Conservation (phyloP, 768 basidiomycete species). For the Lepiota brunneoincarnata region DNA sequence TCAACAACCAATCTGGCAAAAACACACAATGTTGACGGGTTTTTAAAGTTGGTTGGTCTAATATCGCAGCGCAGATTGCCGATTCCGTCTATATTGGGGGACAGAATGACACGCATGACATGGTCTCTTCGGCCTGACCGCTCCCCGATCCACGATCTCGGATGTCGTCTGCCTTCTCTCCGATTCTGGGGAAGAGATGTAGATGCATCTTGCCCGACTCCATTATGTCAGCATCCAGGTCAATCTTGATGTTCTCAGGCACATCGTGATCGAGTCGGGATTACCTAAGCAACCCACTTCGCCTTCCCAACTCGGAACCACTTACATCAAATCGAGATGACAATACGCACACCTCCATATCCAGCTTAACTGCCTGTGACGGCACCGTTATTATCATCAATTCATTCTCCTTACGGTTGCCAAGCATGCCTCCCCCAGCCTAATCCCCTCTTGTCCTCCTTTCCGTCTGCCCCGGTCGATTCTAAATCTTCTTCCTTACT, state of each 20-base stretch:
- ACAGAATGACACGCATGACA: slow-evolving; percentile 14
- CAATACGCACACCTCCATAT: slow-evolving; percentile 1
- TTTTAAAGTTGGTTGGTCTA: slow-evolving; percentile 12
- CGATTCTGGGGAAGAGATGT: slow-evolving; percentile 35
- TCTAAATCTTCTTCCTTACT: background rate
- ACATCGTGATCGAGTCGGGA: slow-evolving; percentile 17
- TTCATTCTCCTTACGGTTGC: slow-evolving; percentile 7
- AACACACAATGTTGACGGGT: slow-evolving; percentile 18
- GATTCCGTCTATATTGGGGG: slow-evolving; percentile 21
- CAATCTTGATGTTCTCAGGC: slow-evolving; percentile 15
- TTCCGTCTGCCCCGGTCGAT: slow-evolving; percentile 7
- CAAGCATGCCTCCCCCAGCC: slow-evolving; percentile 6
- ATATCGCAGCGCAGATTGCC: slow-evolving; percentile 27
- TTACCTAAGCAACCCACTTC: slow-evolving; percentile 8
- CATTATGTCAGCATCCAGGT: slow-evolving; percentile 9
- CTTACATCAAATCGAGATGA: slow-evolving; percentile 10
- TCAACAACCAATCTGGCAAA: background rate
- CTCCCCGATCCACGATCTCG: slow-evolving; percentile 32
- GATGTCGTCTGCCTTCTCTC: slow-evolving; percentile 25
- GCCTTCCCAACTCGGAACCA: slow-evolving; percentile 19
- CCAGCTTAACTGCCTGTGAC: slow-evolving; percentile 15
- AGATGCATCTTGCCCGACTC: slow-evolving; percentile 23
- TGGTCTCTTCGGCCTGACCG: slow-evolving; percentile 20
- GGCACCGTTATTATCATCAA: slow-evolving; percentile 12
- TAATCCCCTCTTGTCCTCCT: slow-evolving; percentile 6